Evolutionary conservation across 139 green algal species (phyloP).

Genomic region (Spirogloea muscicola): DNA sequence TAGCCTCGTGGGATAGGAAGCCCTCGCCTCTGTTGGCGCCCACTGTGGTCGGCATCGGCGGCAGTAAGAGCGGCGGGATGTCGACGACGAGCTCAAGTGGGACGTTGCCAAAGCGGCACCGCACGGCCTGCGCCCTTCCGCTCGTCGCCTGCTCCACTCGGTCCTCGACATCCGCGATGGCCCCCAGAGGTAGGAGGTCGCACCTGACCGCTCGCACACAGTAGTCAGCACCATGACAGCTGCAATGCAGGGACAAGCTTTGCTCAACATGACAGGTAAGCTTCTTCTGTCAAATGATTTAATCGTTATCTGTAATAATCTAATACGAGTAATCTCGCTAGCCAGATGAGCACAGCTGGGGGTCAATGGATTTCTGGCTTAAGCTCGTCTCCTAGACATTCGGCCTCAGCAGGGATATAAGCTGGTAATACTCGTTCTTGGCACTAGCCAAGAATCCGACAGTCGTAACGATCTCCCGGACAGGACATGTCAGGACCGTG

Average conservation of each 20-base stretch:
- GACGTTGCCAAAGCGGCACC: conserved; percentile 23
- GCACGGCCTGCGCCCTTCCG: background rate
- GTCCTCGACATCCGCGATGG: conserved; percentile 32
- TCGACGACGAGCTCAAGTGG: conserved; percentile 34
- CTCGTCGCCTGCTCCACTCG: background rate
- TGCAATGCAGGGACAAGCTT: too few relatives aligned
- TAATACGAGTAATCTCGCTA: background rate
- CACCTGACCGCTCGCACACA: conserved; percentile 38
- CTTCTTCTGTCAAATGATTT: too few relatives aligned
- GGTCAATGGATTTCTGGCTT: conserved; percentile 1
- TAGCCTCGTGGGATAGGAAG: conserved; percentile 36
- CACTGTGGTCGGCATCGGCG: background rate
- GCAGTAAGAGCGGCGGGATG: background rate
- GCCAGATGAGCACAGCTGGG: background rate
- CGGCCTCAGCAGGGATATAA: background rate
- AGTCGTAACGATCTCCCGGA: too few relatives aligned
- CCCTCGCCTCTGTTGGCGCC: background rate
- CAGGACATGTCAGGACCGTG: background rate
- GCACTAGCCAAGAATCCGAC: too few relatives aligned
- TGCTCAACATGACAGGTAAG: too few relatives aligned
- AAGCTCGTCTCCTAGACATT: background rate
- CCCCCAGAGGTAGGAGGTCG: conserved; percentile 36
- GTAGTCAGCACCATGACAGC: background rate
- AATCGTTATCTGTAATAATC: too few relatives aligned
- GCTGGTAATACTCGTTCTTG: too few relatives aligned